Evolutionary conservation across 1,284 basidiomycete species (phyloP).

Genomic region (Gomphus bonarii): DNA sequence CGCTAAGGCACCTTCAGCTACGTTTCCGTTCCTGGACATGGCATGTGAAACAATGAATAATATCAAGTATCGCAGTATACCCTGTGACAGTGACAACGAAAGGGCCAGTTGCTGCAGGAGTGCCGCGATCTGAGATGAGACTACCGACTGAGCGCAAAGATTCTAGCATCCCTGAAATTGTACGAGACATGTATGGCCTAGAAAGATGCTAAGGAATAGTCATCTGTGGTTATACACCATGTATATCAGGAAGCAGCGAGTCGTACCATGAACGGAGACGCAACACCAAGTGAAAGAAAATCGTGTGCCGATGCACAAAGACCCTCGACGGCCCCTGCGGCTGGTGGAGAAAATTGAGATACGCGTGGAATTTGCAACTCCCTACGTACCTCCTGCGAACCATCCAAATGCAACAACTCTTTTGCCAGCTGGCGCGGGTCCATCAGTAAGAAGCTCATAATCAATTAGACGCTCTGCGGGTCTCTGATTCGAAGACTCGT

Average conservation of each 20-base stretch:
- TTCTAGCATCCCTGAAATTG: constrained; percentile 46
- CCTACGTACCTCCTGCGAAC: constrained; percentile 68
- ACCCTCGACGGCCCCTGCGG: constrained; percentile 77
- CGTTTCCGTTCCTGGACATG: constrained; percentile 57
- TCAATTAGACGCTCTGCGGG: constrained; percentile 39
- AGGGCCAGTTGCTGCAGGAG: constrained; percentile 56
- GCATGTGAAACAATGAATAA: background rate
- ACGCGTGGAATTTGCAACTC: background rate
- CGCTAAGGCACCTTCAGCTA: constrained; percentile 63
- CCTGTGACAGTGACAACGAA: constrained; percentile 79
- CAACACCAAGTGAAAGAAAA: constrained; percentile 67
- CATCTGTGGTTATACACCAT: background rate
- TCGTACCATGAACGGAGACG: constrained; percentile 73
- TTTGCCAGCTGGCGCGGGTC: constrained; percentile 37
- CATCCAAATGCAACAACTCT: constrained; percentile 83
- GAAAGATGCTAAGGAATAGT: constrained; percentile 5
- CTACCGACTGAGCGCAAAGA: constrained; percentile 52
- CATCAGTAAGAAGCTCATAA: constrained; percentile 69
- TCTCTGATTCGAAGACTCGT: constrained; percentile 11
- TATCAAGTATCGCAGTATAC: constrained; percentile 28
- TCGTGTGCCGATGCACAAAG: constrained; percentile 70
- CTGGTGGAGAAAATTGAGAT: constrained; percentile 25
- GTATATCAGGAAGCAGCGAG: background rate
- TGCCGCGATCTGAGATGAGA: constrained; percentile 47
- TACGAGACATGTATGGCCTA: constrained; percentile 57